Conservation (phyloP, 768 basidiomycete genomes). For the Leccinum boreale region DNA sequence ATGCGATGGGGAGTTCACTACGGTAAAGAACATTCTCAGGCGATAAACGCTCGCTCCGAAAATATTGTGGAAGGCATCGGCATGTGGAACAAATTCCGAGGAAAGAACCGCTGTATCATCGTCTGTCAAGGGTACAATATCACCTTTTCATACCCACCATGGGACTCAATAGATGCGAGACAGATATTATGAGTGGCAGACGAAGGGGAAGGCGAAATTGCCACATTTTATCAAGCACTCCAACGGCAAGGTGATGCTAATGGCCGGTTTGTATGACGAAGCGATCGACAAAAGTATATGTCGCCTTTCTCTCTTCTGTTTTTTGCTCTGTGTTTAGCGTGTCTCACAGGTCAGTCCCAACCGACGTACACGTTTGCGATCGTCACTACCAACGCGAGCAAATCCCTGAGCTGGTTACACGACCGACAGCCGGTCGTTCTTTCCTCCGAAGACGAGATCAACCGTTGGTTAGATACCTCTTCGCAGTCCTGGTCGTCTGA, state of each 20-base stretch:
- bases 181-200: constrained; percentile 95
- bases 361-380: constrained; percentile 83
- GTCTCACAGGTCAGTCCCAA: constrained; percentile 44
- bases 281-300: constrained; percentile 59
- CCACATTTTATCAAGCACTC: constrained; percentile 79
- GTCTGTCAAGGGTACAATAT: constrained; percentile 64
- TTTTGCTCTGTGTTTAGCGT: background rate
- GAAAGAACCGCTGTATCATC: constrained; percentile 81
- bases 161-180: background rate
- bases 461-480: constrained; percentile 78
- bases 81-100: constrained; percentile 85
- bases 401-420: constrained; percentile 81
- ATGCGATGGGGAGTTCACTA: constrained; percentile 91
- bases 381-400: constrained; percentile 76
- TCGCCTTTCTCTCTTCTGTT: background rate
- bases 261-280: constrained; percentile 86
- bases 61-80: constrained; percentile 70
- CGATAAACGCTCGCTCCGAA: constrained; percentile 89
- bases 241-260: constrained; percentile 64
- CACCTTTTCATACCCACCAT: background rate
- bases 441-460: constrained; percentile 53
- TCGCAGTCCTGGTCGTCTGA: constrained; percentile 60
- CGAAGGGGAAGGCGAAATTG: constrained; percentile 72
- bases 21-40: constrained; percentile 66
- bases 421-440: constrained; percentile 88